phyloP scores from a whole-genome alignment of 192 early-diverging fungal genomes.

The Thoreauomyces humboldtii region DNA sequence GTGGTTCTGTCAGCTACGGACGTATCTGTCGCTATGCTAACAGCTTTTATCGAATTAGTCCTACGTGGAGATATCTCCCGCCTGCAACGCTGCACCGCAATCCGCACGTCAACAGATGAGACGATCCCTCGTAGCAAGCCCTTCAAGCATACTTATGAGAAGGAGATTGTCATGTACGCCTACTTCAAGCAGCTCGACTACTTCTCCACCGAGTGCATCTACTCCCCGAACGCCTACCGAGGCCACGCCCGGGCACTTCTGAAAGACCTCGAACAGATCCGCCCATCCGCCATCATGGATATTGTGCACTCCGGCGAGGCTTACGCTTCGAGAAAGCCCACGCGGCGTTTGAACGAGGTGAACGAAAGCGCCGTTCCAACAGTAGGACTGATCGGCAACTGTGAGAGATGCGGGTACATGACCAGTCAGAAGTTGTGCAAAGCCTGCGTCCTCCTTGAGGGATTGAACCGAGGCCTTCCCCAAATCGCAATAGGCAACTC shows the following conservation, averaged over 20 bases:
- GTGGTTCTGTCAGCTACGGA: background rate
- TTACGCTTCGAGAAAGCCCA: conserved; percentile 48
- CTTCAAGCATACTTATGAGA: conserved; percentile 99
- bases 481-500: conserved; percentile 39
- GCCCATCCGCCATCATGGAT: conserved; percentile 88
- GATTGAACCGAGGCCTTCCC: conserved; percentile 87
- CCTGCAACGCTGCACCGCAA: conserved; percentile 88
- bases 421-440: conserved; percentile 89
- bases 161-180: conserved; percentile 99
- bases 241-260: conserved; percentile 92
- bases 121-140: conserved; percentile 89
- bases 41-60: conserved; percentile 46
- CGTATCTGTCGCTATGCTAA: background rate
- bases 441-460: conserved; percentile 90
- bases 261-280: conserved; percentile 90
- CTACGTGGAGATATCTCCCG: conserved; percentile 92
- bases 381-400: conserved; percentile 47
- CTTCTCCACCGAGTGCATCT: conserved; percentile 98
- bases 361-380: conserved; percentile 30
- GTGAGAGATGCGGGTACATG: conserved; percentile 93
- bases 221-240: conserved; percentile 95
- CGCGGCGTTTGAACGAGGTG: no score
- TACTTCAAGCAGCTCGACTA: conserved; percentile 96
- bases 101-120: conserved; percentile 76
- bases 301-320: conserved; percentile 95